phyloP scores from a whole-genome alignment of 352 stramenopile species.

The Globisporangium nunn region DNA sequence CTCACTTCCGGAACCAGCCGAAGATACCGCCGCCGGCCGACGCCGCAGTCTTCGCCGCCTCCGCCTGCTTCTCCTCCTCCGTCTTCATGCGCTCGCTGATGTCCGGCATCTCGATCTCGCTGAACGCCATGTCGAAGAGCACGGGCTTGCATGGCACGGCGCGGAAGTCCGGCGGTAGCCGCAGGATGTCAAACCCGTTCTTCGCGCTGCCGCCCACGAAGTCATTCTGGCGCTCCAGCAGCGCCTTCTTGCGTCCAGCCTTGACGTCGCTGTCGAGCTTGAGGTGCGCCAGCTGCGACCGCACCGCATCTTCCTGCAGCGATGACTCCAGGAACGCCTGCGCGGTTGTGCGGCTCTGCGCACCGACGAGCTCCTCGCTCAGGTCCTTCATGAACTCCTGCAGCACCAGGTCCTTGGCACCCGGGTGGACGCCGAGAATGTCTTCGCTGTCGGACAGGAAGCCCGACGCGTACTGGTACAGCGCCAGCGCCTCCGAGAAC shows the following conservation, averaged over 20 bases:
- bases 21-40: conserved; percentile 44
- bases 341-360: conserved; percentile 61
- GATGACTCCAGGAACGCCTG: conserved; percentile 64
- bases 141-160: conserved; percentile 70
- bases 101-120: conserved; percentile 74
- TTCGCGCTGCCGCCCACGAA: conserved; percentile 40
- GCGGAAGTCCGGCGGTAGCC: conserved; percentile 55
- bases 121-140: conserved; percentile 79
- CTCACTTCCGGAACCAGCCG: conserved; percentile 76
- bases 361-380: conserved; percentile 49
- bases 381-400: conserved; percentile 59
- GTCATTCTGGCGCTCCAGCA: conserved; percentile 52
- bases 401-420: conserved; percentile 51
- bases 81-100: conserved; percentile 72
- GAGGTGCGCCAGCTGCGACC: conserved; percentile 60
- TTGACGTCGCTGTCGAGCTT: conserved; percentile 19
- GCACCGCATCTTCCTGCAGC: conserved; percentile 44
- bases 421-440: conserved; percentile 43
- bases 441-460: conserved; percentile 61
- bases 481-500: conserved; percentile 56
- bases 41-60: conserved; percentile 33
- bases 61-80: conserved; percentile 58
- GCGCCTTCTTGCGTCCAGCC: conserved; percentile 19
- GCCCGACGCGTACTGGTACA: conserved; percentile 65
- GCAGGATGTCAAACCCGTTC: conserved; percentile 54